Conservation (phyloP, 2,329 filamentous ascomycete species). For the Fusarium dimerum region DNA sequence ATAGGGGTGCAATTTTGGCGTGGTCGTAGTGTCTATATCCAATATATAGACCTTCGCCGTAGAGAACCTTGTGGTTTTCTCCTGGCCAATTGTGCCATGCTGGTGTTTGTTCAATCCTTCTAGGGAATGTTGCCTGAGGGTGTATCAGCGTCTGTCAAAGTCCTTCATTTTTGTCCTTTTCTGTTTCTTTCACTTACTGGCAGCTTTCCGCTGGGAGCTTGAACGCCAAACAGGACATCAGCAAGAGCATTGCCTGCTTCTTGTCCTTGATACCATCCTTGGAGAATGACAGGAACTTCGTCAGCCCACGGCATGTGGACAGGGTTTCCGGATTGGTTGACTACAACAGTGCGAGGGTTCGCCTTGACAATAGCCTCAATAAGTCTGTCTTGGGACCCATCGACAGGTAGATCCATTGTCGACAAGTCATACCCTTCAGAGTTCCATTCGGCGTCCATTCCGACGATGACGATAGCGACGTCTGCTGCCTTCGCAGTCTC, state of each 20-base stretch:
- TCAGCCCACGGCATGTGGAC: slow-evolving; percentile 68
- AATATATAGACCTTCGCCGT: slow-evolving; percentile 72
- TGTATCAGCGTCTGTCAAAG: neutral
- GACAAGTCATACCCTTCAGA: slow-evolving; percentile 74
- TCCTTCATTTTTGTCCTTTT: neutral
- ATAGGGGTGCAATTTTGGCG: slow-evolving; percentile 58
- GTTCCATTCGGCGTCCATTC: slow-evolving; percentile 74
- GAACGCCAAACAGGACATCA: slow-evolving; percentile 67
- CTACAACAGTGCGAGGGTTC: slow-evolving; percentile 67
- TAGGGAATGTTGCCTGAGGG: slow-evolving; percentile 63
- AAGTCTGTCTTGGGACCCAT: slow-evolving; percentile 57
- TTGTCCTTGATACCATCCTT: slow-evolving; percentile 56
- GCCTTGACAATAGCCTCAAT: slow-evolving; percentile 62
- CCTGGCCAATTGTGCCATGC: slow-evolving; percentile 74
- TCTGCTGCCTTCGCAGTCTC: slow-evolving; percentile 62
- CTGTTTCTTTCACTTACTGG: slow-evolving; percentile 45
- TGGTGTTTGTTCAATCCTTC: slow-evolving; percentile 63
- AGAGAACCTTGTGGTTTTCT: slow-evolving; percentile 67
- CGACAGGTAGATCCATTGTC: slow-evolving; percentile 67
- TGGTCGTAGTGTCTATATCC: slow-evolving; percentile 75
- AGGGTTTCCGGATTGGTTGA: slow-evolving; percentile 48
- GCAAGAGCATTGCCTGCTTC: slow-evolving; percentile 70
- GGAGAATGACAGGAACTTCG: slow-evolving; percentile 65
- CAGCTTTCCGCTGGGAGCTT: slow-evolving; percentile 68
- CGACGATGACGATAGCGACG: slow-evolving; percentile 68